Base-by-base conservation (phyloP, 371 early-diverging fungal genomes). In the Vairimorpha necatrix region DNA sequence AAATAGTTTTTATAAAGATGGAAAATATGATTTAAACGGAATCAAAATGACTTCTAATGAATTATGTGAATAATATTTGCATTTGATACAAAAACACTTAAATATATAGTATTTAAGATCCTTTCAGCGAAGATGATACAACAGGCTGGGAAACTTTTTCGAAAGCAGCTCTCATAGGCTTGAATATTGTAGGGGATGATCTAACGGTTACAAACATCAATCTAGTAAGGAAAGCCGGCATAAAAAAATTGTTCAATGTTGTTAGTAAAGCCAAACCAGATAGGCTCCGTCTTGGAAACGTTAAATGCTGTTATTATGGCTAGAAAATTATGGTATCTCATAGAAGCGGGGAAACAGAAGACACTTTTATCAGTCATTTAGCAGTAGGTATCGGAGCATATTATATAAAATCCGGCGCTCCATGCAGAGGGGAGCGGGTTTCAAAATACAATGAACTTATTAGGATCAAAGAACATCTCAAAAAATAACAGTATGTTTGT, bases 391-490 rank as follows among this genome's bases (percentile, higher is more conserved):
- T 96, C 66, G 91, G 91, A 77, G 90, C 93, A 53, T 95, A 96
- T 70, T 94, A 94, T 87, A 94, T 97, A 88, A 97, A 97, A 90
- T 92, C 95, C 67, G 98, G 98, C 82, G 96, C 98, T 47, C 94
- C 96, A 34, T 94, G 94, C 89, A 89, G 95, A 76, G 91, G 92
- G 36, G 98, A 96, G 87, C 89, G 96, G 80, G 86, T 94, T 75
- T 92, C 92, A 84, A 97, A 96, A 88, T 95, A 93, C 88, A 97
- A 97, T 90, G 94, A 95, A 87, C 87, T 97, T 53, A 87, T 97
- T 72, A 69, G 94, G 74, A 92, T 94, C 78, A 90, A 91, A 84
- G 92, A 92, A 83, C 90, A 90, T 83, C 86, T 91, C 7, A 26
- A 47, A 14, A n/a, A 48, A 48, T 47, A 48, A 30, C n/a, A n/a